Conservation (phyloP, 2,329 filamentous ascomycete species). For the Ophiostoma piceae region DNA sequence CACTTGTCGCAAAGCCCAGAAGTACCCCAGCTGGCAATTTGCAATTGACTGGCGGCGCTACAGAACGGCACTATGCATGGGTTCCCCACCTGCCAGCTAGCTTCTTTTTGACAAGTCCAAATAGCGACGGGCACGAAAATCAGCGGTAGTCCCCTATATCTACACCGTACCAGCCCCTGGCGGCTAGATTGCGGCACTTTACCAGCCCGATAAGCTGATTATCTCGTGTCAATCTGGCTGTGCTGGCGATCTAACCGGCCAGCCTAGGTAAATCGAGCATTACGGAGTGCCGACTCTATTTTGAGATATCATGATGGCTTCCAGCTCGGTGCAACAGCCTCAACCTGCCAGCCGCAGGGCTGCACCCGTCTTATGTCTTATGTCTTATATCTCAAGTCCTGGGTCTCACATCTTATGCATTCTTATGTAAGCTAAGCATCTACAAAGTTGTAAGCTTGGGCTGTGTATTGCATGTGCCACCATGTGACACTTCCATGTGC, state of each 20-base stretch:
- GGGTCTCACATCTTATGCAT: neutral
- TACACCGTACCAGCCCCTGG: neutral
- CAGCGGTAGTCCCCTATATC: slow-evolving; percentile 20
- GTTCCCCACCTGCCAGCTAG: slow-evolving; percentile 7
- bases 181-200: slow-evolving; percentile 8
- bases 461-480: neutral
- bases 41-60: neutral
- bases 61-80: slow-evolving; percentile 17
- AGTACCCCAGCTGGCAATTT: neutral
- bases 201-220: slow-evolving; percentile 1
- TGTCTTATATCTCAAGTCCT: neutral
- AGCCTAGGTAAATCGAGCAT: slow-evolving; percentile 2
- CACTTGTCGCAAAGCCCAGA: slow-evolving; percentile 10
- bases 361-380: neutral
- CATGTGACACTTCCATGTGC: neutral
- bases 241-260: neutral
- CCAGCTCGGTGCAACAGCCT: slow-evolving; percentile 17
- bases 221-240: neutral
- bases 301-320: neutral
- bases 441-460: neutral
- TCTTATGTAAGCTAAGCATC: neutral
- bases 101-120: neutral
- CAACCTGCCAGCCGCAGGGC: neutral
- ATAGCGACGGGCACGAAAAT: neutral
- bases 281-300: neutral